A percentile compares a stretch with the other conserved stretches of the same genome.
Evolutionary conservation across 2,329 filamentous ascomycete species (phyloP).

Genomic region (Aspergillus eucalypticola): DNA sequence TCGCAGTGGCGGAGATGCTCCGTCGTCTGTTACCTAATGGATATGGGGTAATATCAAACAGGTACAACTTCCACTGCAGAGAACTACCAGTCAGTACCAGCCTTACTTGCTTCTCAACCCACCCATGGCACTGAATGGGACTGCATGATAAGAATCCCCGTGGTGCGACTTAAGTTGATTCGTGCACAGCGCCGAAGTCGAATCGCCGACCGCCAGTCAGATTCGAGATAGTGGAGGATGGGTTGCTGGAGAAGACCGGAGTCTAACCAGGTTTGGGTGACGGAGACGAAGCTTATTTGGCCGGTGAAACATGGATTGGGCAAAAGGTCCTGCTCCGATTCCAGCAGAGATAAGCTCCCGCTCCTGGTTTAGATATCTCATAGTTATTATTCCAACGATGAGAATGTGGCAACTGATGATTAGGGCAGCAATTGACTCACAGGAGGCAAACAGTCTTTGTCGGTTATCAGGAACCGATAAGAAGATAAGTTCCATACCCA

Average conservation of each 20-base stretch:
- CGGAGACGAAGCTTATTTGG: conserved; percentile 7
- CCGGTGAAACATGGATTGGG: neutral
- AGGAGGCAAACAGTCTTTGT: neutral
- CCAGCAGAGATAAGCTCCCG: neutral
- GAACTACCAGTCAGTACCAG: neutral
- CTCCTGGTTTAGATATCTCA: neutral
- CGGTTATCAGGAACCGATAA: neutral
- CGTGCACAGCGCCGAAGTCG: conserved; percentile 7
- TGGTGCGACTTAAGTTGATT: neutral
- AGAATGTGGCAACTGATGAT: neutral
- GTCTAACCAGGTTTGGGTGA: neutral
- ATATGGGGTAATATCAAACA: conserved; percentile 23
- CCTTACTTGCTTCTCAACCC: neutral
- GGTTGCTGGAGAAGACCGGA: neutral
- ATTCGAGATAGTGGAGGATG: neutral
- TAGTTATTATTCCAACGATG: too few species aligned
- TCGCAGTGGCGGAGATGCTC: conserved; percentile 4
- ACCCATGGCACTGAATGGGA: neutral
- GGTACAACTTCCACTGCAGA: neutral
- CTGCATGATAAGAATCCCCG: neutral
- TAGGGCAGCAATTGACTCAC: conserved; percentile 1
- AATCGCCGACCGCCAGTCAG: conserved; percentile 15
- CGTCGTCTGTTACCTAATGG: conserved; percentile 25
- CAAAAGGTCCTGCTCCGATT: too few species aligned
- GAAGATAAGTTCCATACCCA: neutral